These are phyloP conservation scores for Pythium rhizo-oryzae DNA, from an alignment of 352 stramenopile genomes.

Conservation along the genomic window DNA sequence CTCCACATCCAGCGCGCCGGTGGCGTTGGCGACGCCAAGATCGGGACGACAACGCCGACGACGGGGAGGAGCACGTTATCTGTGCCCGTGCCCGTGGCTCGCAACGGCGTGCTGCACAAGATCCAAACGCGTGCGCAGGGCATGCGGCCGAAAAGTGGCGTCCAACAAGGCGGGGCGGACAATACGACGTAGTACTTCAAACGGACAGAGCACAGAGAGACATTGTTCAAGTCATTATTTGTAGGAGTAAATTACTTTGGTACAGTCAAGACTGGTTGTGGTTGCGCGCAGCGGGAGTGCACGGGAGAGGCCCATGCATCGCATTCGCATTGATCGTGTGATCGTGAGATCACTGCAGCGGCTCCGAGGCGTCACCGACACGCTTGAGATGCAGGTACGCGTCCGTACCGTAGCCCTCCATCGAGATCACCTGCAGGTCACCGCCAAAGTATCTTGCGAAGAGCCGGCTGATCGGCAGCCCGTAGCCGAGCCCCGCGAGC, in stretches of 20 bases:
- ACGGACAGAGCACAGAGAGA: too few species aligned
- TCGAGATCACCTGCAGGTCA: conserved; percentile 99
- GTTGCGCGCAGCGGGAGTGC: too few species aligned
- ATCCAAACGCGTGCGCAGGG: conserved; percentile 62
- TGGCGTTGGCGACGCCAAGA: conserved; percentile 10
- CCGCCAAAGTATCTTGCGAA: conserved; percentile 99
- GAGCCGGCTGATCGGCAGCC: conserved; percentile 94
- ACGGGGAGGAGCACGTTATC: conserved; percentile 18
- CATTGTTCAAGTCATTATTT: neutral
- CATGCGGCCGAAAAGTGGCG: conserved; percentile 52
- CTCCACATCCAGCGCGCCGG: conserved; percentile 52
- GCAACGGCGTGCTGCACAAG: conserved; percentile 39
- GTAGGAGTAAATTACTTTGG: conserved; percentile 29
- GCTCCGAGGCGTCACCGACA: conserved; percentile 90
- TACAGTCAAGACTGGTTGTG: conserved; percentile 6
- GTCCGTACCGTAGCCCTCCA: conserved; percentile 99
- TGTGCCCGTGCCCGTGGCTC: conserved; percentile 19
- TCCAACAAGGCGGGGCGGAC: conserved; percentile 2
- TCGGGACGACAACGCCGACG: neutral
- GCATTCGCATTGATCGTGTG: neutral
- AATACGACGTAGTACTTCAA: neutral
- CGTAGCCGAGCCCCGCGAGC: conserved; percentile 96
- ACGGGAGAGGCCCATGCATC: too few species aligned
- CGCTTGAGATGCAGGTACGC: conserved; percentile 95
- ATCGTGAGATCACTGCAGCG: conserved; percentile 55